Conservation (phyloP, 129 eudicot genomes). For the Ambrosia artemisiifolia region DNA sequence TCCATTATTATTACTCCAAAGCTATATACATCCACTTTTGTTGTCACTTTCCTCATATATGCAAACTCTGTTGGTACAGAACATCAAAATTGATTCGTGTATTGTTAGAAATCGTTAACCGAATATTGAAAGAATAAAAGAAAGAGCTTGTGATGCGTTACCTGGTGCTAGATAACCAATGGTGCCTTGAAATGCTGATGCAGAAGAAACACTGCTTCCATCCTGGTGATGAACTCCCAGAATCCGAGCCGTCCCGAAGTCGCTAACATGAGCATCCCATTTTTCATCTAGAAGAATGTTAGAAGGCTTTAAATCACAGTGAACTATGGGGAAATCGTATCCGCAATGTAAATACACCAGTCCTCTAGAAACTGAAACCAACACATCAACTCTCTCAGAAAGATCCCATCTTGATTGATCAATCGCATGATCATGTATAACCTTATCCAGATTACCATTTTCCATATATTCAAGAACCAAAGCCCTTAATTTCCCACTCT, state of each 20-base stretch:
- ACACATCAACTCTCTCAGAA: slow-evolving; percentile 47
- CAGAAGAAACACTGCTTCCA: slow-evolving; percentile 40
- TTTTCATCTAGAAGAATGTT: slow-evolving; percentile 65
- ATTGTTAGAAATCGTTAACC: background rate
- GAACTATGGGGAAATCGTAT: slow-evolving; percentile 86
- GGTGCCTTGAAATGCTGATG: slow-evolving; percentile 87
- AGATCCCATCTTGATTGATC: slow-evolving; percentile 53
- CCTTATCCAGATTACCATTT: slow-evolving; percentile 71
- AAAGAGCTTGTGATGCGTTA: slow-evolving; percentile 11
- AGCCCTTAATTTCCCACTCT: slow-evolving; percentile 67
- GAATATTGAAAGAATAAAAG: background rate
- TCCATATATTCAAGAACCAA: slow-evolving; percentile 87
- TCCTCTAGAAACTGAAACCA: slow-evolving; percentile 64
- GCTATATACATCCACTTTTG: slow-evolving; percentile 93
- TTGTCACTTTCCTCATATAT: slow-evolving; percentile 74
- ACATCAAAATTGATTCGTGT: slow-evolving; percentile 3
- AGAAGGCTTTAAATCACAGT: slow-evolving; percentile 93
- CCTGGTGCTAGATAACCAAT: slow-evolving; percentile 99
- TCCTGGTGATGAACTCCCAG: slow-evolving; percentile 52
- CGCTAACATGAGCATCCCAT: slow-evolving; percentile 80
- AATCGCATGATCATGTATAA: slow-evolving; percentile 48
- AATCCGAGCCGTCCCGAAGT: slow-evolving; percentile 87
- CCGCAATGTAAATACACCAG: slow-evolving; percentile 76
- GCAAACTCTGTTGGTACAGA: slow-evolving; percentile 68
- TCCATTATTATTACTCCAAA: slow-evolving; percentile 85